A percentile compares a stretch with the other conserved stretches of the same genome.
Conservation (phyloP, 2,329 filamentous ascomycete genomes). For the Emmonsia crescens region DNA sequence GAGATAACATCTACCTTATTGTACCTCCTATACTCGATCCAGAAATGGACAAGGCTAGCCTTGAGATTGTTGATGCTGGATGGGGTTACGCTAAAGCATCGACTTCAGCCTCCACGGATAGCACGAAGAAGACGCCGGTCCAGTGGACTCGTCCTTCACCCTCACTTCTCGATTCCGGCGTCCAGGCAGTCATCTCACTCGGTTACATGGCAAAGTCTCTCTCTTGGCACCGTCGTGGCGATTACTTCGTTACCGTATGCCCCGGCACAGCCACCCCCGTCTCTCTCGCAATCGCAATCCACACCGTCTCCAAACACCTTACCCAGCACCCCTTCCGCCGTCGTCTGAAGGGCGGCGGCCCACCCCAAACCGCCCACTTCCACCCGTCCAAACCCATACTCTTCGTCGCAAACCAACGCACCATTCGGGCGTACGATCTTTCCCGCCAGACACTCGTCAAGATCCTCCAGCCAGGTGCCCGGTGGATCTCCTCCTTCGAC, state of each 20-base stretch:
- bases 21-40: conserved; percentile 63
- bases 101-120: conserved; percentile 39
- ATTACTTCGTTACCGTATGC: conserved; percentile 88
- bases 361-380: conserved; percentile 82
- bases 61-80: conserved; percentile 71
- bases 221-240: conserved; percentile 85
- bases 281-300: conserved; percentile 68
- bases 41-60: conserved; percentile 61
- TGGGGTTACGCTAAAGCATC: conserved; percentile 71
- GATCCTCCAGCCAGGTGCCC: conserved; percentile 82
- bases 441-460: conserved; percentile 85
- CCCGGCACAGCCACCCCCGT: conserved; percentile 46
- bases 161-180: conserved; percentile 60
- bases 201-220: conserved; percentile 74
- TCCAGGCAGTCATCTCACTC: conserved; percentile 70
- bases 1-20: conserved; percentile 76
- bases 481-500: conserved; percentile 90
- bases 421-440: conserved; percentile 87
- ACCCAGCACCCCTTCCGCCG: conserved; percentile 89
- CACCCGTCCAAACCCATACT: conserved; percentile 87
- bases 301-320: conserved; percentile 87
- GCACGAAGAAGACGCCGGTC: conserved; percentile 58
- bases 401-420: conserved; percentile 90
- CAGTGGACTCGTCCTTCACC: conserved; percentile 73
- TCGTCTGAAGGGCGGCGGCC: conserved; percentile 55